phyloP scores from a whole-genome alignment of 345 rosid genomes.

The Trapa incisa region DNA sequence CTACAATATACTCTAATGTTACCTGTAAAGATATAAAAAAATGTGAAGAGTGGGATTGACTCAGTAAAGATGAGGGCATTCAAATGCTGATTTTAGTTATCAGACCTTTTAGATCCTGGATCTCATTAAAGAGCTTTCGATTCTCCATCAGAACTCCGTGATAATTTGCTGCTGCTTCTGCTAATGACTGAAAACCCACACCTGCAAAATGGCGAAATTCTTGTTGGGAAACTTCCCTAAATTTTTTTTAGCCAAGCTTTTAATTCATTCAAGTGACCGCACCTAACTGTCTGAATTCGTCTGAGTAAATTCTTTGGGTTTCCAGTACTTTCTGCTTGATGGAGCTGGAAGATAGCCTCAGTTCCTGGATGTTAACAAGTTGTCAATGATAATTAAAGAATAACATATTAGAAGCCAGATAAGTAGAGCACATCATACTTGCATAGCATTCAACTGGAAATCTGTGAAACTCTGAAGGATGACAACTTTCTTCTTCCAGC shows the following conservation, averaged over 20 bases:
- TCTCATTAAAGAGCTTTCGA: slow-evolving; percentile 67
- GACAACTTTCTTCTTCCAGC: slow-evolving; percentile 47
- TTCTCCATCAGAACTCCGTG: slow-evolving; percentile 70
- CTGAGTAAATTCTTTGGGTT: slow-evolving; percentile 32
- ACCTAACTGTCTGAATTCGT: slow-evolving; percentile 63
- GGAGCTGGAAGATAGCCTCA: slow-evolving; percentile 39
- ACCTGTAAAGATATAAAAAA: slow-evolving; percentile 27
- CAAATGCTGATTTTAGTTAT: background rate
- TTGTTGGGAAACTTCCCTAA: too few relatives aligned
- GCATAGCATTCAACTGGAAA: slow-evolving; percentile 39
- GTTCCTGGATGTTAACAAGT: slow-evolving; percentile 29
- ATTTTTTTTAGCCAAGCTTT: too few relatives aligned
- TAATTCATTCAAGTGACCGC: slow-evolving; percentile 2
- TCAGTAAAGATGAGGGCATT: too few relatives aligned
- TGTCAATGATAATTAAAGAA: slow-evolving; percentile 3
- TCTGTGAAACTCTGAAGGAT: slow-evolving; percentile 25
- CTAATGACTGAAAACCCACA: slow-evolving; percentile 33
- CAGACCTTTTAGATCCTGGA: slow-evolving; percentile 86
- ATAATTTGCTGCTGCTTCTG: slow-evolving; percentile 59
- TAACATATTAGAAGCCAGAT: background rate
- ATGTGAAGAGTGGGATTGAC: background rate
- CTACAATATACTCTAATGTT: slow-evolving; percentile 86
- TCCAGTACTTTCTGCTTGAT: slow-evolving; percentile 53
- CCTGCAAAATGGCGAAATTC: slow-evolving; percentile 19
- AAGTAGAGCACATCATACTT: slow-evolving; percentile 26